Evolutionary conservation across 331 rosid genomes (phyloP).

Genomic region (Ulmus americana): DNA sequence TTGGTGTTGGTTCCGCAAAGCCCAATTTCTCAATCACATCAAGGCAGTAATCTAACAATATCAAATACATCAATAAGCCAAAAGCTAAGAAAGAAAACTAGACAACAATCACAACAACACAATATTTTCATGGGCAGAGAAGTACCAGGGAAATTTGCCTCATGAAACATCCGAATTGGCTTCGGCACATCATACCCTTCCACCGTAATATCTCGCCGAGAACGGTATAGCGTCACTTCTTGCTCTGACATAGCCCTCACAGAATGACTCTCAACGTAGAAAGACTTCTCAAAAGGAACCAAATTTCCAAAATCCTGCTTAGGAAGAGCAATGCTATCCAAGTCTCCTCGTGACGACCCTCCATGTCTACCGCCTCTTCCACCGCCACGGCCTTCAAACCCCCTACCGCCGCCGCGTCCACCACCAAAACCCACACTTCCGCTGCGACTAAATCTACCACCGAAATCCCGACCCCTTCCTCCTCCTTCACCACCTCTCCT

Average conservation of each 20-base stretch:
- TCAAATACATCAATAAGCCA: constrained; percentile 13
- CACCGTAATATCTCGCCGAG: constrained; percentile 64
- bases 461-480: constrained; percentile 32
- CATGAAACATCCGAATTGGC: constrained; percentile 65
- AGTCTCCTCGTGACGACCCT: constrained; percentile 62
- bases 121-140: constrained; percentile 6
- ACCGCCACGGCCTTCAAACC: constrained; percentile 30
- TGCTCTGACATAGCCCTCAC: constrained; percentile 69
- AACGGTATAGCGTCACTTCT: constrained; percentile 53
- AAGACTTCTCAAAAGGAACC: constrained; percentile 85
- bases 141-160: constrained; percentile 79
- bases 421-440: constrained; percentile 26
- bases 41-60: constrained; percentile 63
- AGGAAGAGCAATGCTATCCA: constrained; percentile 65
- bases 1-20: constrained; percentile 91
- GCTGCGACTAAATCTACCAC: constrained; percentile 29
- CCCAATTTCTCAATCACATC: constrained; percentile 82
- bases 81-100: not conserved
- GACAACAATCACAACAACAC: not conserved
- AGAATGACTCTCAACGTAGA: constrained; percentile 54
- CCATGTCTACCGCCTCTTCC: constrained; percentile 63
- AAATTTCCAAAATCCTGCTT: constrained; percentile 70
- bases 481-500: constrained; percentile 25
- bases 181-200: constrained; percentile 78
- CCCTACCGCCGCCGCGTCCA: constrained; percentile 32